phyloP scores from a whole-genome alignment of 495 filamentous ascomycete species.

The Penicillium pancosmium region DNA sequence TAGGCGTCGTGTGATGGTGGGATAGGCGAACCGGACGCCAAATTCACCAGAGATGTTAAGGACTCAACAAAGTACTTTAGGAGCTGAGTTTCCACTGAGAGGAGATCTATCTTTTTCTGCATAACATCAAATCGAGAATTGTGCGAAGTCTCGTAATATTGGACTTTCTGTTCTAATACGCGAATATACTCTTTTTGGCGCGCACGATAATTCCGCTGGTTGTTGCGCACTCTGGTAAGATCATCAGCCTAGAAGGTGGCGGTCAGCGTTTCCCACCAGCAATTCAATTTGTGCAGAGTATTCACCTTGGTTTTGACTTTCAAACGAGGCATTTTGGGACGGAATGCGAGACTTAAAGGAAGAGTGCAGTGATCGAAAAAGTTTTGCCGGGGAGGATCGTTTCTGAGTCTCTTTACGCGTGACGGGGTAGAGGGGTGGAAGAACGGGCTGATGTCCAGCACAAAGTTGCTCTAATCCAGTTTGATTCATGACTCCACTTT shows the following conservation, averaged over 20 bases:
- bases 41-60: not conserved
- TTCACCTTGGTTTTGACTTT: conserved; percentile 1
- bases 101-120: conserved; percentile 2
- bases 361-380: not conserved
- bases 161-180: conserved; percentile 14
- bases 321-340: not conserved
- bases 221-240: conserved; percentile 20
- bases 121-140: not conserved
- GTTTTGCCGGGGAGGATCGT: not conserved
- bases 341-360: not conserved
- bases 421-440: not conserved
- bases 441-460: not conserved
- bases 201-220: conserved; percentile 18
- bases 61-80: conserved; percentile 4
- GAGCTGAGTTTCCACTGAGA: conserved; percentile 3
- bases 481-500: conserved; percentile 1
- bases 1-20: not conserved
- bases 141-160: conserved; percentile 4
- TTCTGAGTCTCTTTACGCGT: not conserved
- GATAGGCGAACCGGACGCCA: not conserved
- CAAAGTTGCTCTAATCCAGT: not conserved
- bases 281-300: not conserved
- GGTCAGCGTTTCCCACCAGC: not conserved
- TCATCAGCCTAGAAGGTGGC: conserved; percentile 14
- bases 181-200: conserved; percentile 12